Base-by-base conservation (phyloP, 805 yeast species). In the Myxozyma kluyveri region DNA sequence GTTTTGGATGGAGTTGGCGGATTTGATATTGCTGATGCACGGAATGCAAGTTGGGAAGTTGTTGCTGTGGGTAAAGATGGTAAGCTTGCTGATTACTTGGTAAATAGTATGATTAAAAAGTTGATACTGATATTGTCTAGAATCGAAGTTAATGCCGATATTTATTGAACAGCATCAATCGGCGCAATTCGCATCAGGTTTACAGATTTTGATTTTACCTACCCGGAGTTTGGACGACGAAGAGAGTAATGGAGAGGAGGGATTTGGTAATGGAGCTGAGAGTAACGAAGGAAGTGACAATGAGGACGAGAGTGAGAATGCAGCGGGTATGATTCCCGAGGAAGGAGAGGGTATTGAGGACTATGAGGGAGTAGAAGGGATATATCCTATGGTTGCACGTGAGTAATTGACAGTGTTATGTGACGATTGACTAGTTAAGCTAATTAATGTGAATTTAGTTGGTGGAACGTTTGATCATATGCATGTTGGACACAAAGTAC, bases 381-480 rank as follows among this genome's bases (percentile, higher is more conserved):
- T 41, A 26, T 62, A 64, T 33, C 35, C 51, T 23, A 57, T 44
- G 14, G 59, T 54, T 27, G 65, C 60, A 12, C 47, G 50, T 52
- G 37, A 12, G 54, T 38, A 4, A 14, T n/a, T 17, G n/a, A 9
- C 21, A 2, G 17, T 4, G 42, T 23, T 46, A 6, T 39, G 18
- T n/a, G 22, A 2, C n/a, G n/a, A n/a, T n/a, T n/a, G n/a, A n/a
- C n/a, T n/a, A n/a, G n/a, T n/a, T n/a, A n/a, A n/a, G n/a, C n/a
- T n/a, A n/a, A n/a, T n/a, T n/a, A n/a, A n/a, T n/a, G n/a, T n/a
- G n/a, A n/a, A n/a, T 2, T 68, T 96, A 0, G 82, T 91, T 1
- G 99, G 99, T 0, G 99, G 99, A 0, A 93, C 99, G 0, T 93
- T 93, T 71, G 99, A 93, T 65, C 98, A 93, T 69, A 65, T 93